phyloP scores from a whole-genome alignment of 176 grass and related monocot species.

The Secale cereale region DNA sequence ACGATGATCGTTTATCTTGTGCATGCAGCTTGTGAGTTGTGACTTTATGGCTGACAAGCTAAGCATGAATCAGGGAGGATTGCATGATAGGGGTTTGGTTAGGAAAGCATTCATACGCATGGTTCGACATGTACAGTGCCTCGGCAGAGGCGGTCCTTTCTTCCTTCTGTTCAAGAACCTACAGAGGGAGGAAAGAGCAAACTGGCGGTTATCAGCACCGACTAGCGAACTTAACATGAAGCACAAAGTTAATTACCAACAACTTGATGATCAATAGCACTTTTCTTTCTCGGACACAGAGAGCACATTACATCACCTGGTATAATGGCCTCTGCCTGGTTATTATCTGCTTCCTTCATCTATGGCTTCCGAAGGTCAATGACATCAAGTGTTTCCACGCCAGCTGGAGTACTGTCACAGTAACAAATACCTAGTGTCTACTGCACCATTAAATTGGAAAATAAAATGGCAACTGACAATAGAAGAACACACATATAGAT shows the following conservation, averaged over 20 bases:
- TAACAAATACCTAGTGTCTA: no score
- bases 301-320: constrained; percentile 45
- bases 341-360: constrained; percentile 61
- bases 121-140: constrained; percentile 41
- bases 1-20: no score
- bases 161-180: constrained; percentile 77
- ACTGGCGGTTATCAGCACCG: background rate
- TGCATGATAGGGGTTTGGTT: background rate
- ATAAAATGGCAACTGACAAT: no score
- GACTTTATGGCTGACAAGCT: background rate
- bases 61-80: background rate
- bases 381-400: constrained; percentile 86
- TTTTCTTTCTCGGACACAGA: background rate
- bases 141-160: constrained; percentile 46
- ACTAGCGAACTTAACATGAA: background rate
- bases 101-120: constrained; percentile 17
- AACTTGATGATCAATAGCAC: no score
- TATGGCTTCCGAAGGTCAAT: constrained; percentile 85
- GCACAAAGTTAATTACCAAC: no score
- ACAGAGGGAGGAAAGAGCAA: background rate
- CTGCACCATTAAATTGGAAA: no score
- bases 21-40: background rate
- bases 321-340: constrained; percentile 52
- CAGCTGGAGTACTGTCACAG: constrained; percentile 60
- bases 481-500: no score